Percentiles rank a stretch among this genome's conserved stretches.
phyloP scores from a whole-genome alignment of 148 eudicot species.

The Rhododendron griersonianum region DNA sequence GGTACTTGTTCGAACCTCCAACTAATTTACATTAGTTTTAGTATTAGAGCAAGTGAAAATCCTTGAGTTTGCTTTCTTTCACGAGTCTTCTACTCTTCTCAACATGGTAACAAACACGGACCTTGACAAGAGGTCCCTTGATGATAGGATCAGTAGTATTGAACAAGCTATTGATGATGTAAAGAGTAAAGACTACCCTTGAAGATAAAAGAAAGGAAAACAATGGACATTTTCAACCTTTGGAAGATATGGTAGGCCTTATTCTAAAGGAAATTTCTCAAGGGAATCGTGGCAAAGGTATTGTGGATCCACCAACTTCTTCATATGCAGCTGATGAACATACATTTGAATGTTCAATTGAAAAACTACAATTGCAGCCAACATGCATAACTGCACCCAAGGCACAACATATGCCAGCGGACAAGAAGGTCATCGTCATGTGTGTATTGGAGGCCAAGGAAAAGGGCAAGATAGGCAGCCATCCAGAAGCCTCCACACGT shows the following conservation, averaged over 20 bases:
- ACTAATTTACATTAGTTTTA: not conserved
- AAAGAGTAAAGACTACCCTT: not conserved
- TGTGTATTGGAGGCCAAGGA: not conserved
- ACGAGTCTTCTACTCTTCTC: not conserved
- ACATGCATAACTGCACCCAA: not conserved
- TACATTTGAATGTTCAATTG: not conserved
- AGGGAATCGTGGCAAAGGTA: not conserved
- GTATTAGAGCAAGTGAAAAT: not conserved
- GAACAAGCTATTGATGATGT: not conserved
- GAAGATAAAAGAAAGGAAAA: no score
- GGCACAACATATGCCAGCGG: not conserved
- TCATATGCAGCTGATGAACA: not conserved
- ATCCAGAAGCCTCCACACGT: not conserved
- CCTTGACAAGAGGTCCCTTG: not conserved
- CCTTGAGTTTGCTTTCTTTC: not conserved
- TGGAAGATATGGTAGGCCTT: not conserved
- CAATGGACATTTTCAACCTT: not conserved
- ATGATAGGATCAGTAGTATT: not conserved
- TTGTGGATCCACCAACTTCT: not conserved
- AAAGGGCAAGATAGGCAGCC: not conserved
- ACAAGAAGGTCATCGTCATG: not conserved
- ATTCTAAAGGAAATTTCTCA: not conserved
- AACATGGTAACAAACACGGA: not conserved
- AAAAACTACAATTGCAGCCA: no score
- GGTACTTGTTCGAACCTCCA: not conserved